Evolutionary conservation across 192 early-diverging fungal genomes (phyloP), one percentile per base, ranked within the genome.

Genomic region (Entomortierella parvispora): DNA sequence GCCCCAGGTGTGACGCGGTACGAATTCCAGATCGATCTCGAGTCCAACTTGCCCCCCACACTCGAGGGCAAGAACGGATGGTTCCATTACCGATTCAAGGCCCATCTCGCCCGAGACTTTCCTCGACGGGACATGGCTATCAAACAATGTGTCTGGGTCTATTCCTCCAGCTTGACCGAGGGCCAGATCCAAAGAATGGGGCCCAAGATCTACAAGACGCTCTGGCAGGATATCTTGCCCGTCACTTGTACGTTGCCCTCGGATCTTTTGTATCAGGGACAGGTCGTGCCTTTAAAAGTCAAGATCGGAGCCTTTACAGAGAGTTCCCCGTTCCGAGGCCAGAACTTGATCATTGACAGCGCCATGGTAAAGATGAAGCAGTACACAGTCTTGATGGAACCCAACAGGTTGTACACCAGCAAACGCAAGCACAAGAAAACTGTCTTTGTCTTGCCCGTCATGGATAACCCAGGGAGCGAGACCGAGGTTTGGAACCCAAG

Each of bases 1-100:
- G 45, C 72, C 12, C 52, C 65, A 25, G 72, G 72, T 4, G 72
- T 77, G n/a, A 68, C 58, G 11, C 56, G 65, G 2, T 68, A 58
- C 48, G 65, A 68, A 2, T 77, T 77, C 62, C 59, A 62, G 22
- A 40, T 77, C 6, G 25, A 62, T 20, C 65, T 68, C 37, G 53
- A 68, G 8, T 15, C 58, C 8, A 63, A 49, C n/a, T 26, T 75
- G 11, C 71, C 71, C 2, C 55, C 71, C 12, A 61, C 71, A 0
- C 33, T 75, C 26, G 47, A 62, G 10, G 71, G 71, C 18, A 34
- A 32, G 37, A 57, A 59, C 15, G 72, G 65, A 31, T 77, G 72
- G 65, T 77, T 77, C 28, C 65, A 67, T 33, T 77, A 68, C n/a
- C 65, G 72, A 2, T 68, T 77, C 59, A 67, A 67, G 29, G 72